These are phyloP conservation scores for Marchantia paleacea DNA, from an alignment of 225 moss, liverwort and hornwort species.

Conservation along the genomic window DNA sequence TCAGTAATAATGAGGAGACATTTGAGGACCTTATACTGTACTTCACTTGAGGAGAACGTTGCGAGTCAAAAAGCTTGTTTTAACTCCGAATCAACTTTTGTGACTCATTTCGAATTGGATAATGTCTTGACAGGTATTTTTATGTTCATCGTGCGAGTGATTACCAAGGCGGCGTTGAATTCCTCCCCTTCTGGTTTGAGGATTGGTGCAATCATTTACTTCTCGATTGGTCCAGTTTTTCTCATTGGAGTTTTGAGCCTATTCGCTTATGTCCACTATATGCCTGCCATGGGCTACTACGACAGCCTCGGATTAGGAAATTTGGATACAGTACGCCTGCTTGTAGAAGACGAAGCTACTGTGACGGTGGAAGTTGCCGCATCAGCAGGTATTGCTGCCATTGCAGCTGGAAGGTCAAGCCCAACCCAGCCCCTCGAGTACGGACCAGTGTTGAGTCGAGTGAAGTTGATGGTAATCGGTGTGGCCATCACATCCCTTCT, in stretches of 20 bases:
- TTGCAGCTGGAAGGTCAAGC: conserved; percentile 37
- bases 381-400: conserved; percentile 39
- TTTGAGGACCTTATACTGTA: neutral
- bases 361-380: conserved; percentile 38
- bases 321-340: conserved; percentile 34
- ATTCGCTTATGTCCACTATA: conserved; percentile 39
- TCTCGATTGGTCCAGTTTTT: conserved; percentile 22
- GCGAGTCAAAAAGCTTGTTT: neutral
- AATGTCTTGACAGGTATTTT: conserved; percentile 25
- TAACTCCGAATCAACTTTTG: neutral
- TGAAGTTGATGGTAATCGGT: conserved; percentile 21
- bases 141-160: conserved; percentile 33
- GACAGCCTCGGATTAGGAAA: conserved; percentile 37
- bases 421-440: conserved; percentile 15
- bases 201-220: conserved; percentile 33
- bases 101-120: neutral
- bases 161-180: conserved; percentile 29
- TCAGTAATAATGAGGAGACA: neutral
- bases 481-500: conserved; percentile 16
- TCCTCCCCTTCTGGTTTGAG: conserved; percentile 18
- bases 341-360: conserved; percentile 29
- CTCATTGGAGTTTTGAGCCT: conserved; percentile 21
- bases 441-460: neutral
- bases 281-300: conserved; percentile 40
- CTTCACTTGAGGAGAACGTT: neutral